Conservation (phyloP, 371 early-diverging fungal genomes). For the Mortierella sp. region DNA sequence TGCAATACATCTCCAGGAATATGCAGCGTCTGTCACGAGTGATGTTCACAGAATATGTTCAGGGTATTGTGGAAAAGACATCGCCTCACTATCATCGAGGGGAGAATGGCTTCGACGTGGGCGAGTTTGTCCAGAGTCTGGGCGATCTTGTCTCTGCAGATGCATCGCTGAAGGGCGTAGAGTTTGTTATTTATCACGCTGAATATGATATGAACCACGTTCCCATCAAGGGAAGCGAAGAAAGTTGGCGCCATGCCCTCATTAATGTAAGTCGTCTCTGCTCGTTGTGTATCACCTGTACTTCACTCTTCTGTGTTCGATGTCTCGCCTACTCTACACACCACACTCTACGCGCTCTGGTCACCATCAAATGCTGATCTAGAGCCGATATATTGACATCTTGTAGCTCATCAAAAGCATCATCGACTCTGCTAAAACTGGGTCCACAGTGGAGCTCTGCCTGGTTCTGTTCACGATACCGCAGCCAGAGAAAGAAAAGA, state of each 20-base stretch:
- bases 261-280: conserved; percentile 60
- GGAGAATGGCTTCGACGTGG: conserved; percentile 66
- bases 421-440: conserved; percentile 65
- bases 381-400: too few relatives aligned
- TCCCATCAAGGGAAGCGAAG: conserved; percentile 69
- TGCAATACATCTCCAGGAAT: conserved; percentile 52
- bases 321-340: too few relatives aligned
- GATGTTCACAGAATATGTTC: conserved; percentile 53
- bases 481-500: conserved; percentile 26
- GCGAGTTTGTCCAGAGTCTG: conserved; percentile 69
- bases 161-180: conserved; percentile 66
- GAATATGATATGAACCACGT: conserved; percentile 66
- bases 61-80: conserved; percentile 53
- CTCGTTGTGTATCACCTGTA: neutral
- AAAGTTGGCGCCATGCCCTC: conserved; percentile 65
- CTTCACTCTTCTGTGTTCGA: neutral
- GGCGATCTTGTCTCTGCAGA: conserved; percentile 74
- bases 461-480: conserved; percentile 52
- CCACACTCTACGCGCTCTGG: too few relatives aligned
- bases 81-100: conserved; percentile 53
- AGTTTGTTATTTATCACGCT: conserved; percentile 70
- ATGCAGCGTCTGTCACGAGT: conserved; percentile 54
- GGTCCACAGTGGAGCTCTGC: conserved; percentile 71
- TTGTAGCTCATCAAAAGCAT: conserved; percentile 65
- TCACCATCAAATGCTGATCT: too few relatives aligned